Evolutionary conservation across 2,329 filamentous ascomycete genomes (phyloP).

Genomic region (Metarhizium album): DNA sequence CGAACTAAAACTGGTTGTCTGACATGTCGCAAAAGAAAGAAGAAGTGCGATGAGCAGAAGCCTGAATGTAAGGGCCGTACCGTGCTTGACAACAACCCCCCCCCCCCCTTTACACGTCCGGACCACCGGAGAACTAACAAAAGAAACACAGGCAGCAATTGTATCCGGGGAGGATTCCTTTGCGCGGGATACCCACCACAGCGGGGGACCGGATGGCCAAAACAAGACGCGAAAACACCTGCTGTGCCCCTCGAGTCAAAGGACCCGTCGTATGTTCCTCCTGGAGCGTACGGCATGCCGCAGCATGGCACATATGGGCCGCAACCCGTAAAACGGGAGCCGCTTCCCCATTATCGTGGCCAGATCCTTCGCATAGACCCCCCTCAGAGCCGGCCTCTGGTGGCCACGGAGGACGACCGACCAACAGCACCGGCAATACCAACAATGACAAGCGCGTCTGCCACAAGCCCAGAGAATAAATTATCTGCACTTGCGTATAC

Average conservation of each 20-base stretch:
- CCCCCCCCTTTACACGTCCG: neutral
- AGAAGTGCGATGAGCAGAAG: slow-evolving; percentile 94
- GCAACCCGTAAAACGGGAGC: slow-evolving; percentile 40
- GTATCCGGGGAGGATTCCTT: slow-evolving; percentile 76
- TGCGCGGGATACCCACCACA: slow-evolving; percentile 86
- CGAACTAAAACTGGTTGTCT: slow-evolving; percentile 92
- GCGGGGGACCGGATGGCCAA: slow-evolving; percentile 61
- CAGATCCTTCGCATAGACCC: slow-evolving; percentile 53
- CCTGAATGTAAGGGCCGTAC: slow-evolving; percentile 63
- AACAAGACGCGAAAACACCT: slow-evolving; percentile 57
- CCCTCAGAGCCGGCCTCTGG: slow-evolving; percentile 44
- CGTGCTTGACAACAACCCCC: neutral
- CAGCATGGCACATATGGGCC: slow-evolving; percentile 30
- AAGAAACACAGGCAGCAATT: slow-evolving; percentile 63
- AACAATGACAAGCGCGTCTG: slow-evolving; percentile 46
- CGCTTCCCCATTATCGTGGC: slow-evolving; percentile 48
- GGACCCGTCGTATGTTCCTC: slow-evolving; percentile 53
- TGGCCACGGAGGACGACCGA: slow-evolving; percentile 44
- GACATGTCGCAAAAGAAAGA: slow-evolving; percentile 85
- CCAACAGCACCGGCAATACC: slow-evolving; percentile 49
- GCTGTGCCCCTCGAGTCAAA: slow-evolving; percentile 76
- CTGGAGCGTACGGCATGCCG: slow-evolving; percentile 52
- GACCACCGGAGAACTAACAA: neutral
- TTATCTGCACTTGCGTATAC: slow-evolving; percentile 47
- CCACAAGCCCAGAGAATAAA: slow-evolving; percentile 50